Conservation (phyloP, 2,329 filamentous ascomycete species). For the Colletotrichum sp. region DNA sequence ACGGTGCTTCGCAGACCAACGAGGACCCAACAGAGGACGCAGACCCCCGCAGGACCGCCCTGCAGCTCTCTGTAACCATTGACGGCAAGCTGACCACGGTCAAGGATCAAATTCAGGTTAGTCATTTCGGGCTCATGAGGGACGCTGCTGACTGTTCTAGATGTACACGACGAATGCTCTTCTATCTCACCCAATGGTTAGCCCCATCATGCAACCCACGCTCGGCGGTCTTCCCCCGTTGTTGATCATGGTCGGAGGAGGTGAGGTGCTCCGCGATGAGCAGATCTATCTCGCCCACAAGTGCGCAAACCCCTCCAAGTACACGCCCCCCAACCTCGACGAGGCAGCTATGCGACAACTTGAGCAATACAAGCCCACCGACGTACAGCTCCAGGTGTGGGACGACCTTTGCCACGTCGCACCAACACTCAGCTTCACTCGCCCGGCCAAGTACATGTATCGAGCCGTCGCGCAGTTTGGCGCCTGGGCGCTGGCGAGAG, state of each 20-base stretch:
- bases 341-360: conserved; percentile 65
- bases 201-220: conserved; percentile 84
- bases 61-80: conserved; percentile 67
- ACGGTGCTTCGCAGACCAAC: neutral
- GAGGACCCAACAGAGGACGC: neutral
- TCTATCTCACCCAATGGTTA: conserved; percentile 86
- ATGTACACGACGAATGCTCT: conserved; percentile 84
- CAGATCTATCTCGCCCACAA: conserved; percentile 97
- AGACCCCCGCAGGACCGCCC: conserved; percentile 27
- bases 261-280: conserved; percentile 89
- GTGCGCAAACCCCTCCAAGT: conserved; percentile 81
- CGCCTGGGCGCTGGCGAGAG: conserved; percentile 85
- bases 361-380: conserved; percentile 76
- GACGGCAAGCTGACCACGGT: conserved; percentile 75
- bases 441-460: conserved; percentile 97
- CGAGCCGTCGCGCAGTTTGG: conserved; percentile 91
- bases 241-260: conserved; percentile 85
- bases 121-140: neutral
- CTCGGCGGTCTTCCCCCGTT: conserved; percentile 89
- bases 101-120: conserved; percentile 89
- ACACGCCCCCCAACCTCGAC: conserved; percentile 72
- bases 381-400: conserved; percentile 96
- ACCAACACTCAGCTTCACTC: conserved; percentile 91
- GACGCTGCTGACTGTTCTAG: conserved; percentile 32
- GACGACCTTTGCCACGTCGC: conserved; percentile 93